Evolutionary conservation across 345 rosid genomes (phyloP).

Genomic region (Sisymbrium altissimum): DNA sequence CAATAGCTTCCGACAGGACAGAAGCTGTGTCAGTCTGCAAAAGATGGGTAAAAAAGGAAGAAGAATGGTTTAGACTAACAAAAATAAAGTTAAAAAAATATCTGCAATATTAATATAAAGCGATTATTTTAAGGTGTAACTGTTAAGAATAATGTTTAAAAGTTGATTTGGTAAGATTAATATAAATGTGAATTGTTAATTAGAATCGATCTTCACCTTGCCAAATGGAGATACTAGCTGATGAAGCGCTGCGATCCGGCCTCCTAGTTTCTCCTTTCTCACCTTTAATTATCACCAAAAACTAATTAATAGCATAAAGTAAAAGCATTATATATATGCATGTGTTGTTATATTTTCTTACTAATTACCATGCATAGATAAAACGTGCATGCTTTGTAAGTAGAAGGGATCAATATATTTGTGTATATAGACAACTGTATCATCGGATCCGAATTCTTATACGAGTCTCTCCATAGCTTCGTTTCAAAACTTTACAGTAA

Average conservation of each 20-base stretch:
- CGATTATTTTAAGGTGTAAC: neutral
- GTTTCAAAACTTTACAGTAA: neutral
- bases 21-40: slow-evolving; percentile 99
- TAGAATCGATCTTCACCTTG: slow-evolving; percentile 46
- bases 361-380: slow-evolving; percentile 26
- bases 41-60: slow-evolving; percentile 38
- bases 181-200: neutral
- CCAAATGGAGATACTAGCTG: slow-evolving; percentile 98
- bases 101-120: neutral
- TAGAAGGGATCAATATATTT: slow-evolving; percentile 2
- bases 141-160: neutral
- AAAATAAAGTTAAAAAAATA: slow-evolving; percentile 5
- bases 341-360: slow-evolving; percentile 20
- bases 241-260: slow-evolving; percentile 86
- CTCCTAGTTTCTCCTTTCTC: slow-evolving; percentile 90
- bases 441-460: neutral
- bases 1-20: slow-evolving; percentile 96
- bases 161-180: neutral
- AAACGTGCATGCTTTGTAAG: slow-evolving; percentile 23
- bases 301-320: slow-evolving; percentile 1
- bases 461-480: neutral
- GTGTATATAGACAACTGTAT: neutral
- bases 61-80: slow-evolving; percentile 36
- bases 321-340: slow-evolving; percentile 11
- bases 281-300: slow-evolving; percentile 44